These are phyloP conservation scores for Chrysoporthe cubensis DNA, from an alignment of 2,329 filamentous ascomycete genomes.

Conservation along the genomic window DNA sequence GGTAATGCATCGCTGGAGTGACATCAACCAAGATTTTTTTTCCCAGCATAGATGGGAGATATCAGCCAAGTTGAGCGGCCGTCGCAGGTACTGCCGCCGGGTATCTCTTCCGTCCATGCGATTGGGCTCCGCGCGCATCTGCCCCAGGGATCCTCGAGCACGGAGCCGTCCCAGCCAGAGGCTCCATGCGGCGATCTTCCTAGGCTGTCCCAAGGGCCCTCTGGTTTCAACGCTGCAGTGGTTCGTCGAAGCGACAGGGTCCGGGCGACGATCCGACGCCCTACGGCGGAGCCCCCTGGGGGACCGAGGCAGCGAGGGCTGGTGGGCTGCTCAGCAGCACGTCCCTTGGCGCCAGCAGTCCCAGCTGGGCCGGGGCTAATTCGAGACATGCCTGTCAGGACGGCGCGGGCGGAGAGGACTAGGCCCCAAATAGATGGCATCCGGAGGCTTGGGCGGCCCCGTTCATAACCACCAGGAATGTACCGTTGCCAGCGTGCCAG, in stretches of 20 bases:
- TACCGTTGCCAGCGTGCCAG: too few relatives aligned
- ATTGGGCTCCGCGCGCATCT: background rate
- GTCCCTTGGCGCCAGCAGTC: background rate
- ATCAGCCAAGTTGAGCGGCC: too few relatives aligned
- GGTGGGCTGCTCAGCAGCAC: background rate
- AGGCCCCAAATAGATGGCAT: constrained; percentile 6
- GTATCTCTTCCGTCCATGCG: too few relatives aligned
- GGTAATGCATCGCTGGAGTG: too few relatives aligned
- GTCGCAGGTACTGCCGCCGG: too few relatives aligned
- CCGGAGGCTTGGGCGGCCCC: background rate
- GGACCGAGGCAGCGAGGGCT: background rate
- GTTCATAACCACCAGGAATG: background rate
- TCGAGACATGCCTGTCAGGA: background rate
- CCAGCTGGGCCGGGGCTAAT: background rate
- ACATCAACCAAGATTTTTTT: too few relatives aligned
- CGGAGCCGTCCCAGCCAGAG: background rate
- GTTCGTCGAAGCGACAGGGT: background rate
- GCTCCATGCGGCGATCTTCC: background rate
- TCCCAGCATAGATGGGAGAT: too few relatives aligned
- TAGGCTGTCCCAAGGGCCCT: background rate
- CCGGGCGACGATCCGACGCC: background rate
- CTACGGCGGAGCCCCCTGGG: background rate
- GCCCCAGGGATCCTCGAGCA: background rate
- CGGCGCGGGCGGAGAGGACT: background rate
- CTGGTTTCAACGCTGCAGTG: constrained; percentile 6